Evolutionary conservation across 2,329 filamentous ascomycete species (phyloP).

Genomic region (Colletotrichum magnum): DNA sequence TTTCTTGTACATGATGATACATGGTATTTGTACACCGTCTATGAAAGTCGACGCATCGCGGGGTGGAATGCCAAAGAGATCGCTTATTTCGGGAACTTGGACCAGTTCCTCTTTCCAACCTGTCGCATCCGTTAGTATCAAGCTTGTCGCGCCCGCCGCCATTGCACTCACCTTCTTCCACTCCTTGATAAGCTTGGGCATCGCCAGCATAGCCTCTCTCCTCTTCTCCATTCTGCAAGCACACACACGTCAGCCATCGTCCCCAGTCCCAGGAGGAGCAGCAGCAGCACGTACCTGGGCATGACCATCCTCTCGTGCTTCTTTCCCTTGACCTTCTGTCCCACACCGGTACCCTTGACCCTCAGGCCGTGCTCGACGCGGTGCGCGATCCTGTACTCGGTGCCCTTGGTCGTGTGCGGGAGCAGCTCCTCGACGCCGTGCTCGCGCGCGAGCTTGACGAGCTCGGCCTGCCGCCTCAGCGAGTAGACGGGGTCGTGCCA

Average conservation of each 20-base stretch:
- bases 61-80: conserved; percentile 20
- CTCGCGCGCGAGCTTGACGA: conserved; percentile 86
- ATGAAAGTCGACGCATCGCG: conserved; percentile 19
- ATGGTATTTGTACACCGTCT: conserved; percentile 41
- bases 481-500: conserved; percentile 90
- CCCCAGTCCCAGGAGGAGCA: conserved; percentile 9
- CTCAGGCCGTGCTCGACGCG: conserved; percentile 84
- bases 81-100: conserved; percentile 69
- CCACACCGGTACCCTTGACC: conserved; percentile 93
- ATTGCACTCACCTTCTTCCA: conserved; percentile 87
- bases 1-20: conserved; percentile 42
- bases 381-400: conserved; percentile 77
- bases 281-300: conserved; percentile 68
- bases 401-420: conserved; percentile 82
- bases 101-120: conserved; percentile 70
- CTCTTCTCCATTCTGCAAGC: conserved; percentile 82
- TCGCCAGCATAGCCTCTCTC: conserved; percentile 92
- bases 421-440: conserved; percentile 87
- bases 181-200: conserved; percentile 90
- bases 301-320: conserved; percentile 90
- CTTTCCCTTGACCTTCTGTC: conserved; percentile 95
- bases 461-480: conserved; percentile 87
- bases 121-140: conserved; percentile 55
- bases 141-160: neutral
- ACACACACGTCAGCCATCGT: conserved; percentile 49